A percentile compares a stretch with the other conserved stretches of the same genome.
phyloP scores from a whole-genome alignment of 257 asterid species.

The Anisodus tanguticus region DNA sequence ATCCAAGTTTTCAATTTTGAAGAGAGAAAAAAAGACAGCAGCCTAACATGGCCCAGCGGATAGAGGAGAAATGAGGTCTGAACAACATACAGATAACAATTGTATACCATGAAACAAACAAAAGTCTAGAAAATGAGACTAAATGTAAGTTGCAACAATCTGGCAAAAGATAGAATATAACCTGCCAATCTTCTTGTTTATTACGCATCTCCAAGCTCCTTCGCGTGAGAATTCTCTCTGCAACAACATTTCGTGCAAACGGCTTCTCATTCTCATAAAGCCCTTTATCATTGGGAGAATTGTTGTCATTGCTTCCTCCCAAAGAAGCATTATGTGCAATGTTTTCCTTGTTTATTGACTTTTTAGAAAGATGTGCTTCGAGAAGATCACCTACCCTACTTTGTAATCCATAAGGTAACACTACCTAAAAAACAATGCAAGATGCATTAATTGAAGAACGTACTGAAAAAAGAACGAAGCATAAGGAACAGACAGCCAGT shows the following conservation, averaged over 20 bases:
- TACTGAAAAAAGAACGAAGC: constrained; percentile 19
- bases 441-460: constrained; percentile 11
- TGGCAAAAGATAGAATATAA: constrained; percentile 31
- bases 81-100: background rate
- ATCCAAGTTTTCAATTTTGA: background rate
- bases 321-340: constrained; percentile 41
- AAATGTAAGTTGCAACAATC: background rate
- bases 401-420: constrained; percentile 62
- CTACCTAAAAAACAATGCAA: constrained; percentile 51
- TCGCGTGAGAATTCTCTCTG: constrained; percentile 63
- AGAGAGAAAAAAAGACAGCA: constrained; percentile 7
- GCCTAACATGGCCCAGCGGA: background rate
- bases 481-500: constrained; percentile 9
- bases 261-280: constrained; percentile 55
- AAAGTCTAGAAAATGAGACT: constrained; percentile 12
- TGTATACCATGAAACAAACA: background rate
- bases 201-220: constrained; percentile 71
- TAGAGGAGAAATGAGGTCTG: background rate
- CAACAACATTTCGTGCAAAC: constrained; percentile 59
- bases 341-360: constrained; percentile 53
- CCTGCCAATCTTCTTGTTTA: constrained; percentile 84
- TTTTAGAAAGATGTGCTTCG: constrained; percentile 65
- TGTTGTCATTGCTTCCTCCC: constrained; percentile 43
- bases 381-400: constrained; percentile 63
- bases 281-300: constrained; percentile 44